phyloP scores from a whole-genome alignment of 1,139 yeast species.

The Eremothecium coryli region DNA sequence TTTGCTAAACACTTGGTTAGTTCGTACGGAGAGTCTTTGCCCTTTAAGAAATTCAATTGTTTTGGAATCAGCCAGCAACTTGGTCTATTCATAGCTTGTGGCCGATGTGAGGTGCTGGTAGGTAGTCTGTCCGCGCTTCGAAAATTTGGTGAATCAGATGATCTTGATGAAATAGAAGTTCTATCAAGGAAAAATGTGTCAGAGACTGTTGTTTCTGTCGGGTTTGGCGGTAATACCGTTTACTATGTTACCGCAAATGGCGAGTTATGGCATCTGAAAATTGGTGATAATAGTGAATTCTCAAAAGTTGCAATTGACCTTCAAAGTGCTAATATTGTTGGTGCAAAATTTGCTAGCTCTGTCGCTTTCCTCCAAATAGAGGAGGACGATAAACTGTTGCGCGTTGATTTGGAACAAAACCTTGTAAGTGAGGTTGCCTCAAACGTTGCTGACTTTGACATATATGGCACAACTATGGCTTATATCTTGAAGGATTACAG shows the following conservation, averaged over 20 bases:
- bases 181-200: conserved; percentile 10
- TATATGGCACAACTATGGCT: not conserved
- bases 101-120: conserved; percentile 23
- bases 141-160: conserved; percentile 13
- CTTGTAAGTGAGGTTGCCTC: not conserved
- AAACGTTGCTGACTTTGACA: conserved; percentile 1
- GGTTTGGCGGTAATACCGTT: conserved; percentile 8
- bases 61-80: conserved; percentile 19
- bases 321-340: not conserved
- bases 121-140: conserved; percentile 28
- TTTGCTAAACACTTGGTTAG: conserved; percentile 29
- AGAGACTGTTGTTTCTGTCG: conserved; percentile 15
- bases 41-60: conserved; percentile 25
- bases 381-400: not conserved
- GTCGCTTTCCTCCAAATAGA: not conserved
- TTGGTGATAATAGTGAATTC: not conserved
- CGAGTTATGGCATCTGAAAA: conserved; percentile 5
- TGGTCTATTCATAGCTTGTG: conserved; percentile 27
- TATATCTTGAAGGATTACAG: not conserved
- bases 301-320: not conserved
- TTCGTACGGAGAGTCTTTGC: conserved; percentile 27
- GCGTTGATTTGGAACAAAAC: not conserved
- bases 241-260: conserved; percentile 13
- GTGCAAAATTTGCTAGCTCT: not conserved
- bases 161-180: conserved; percentile 7